Evolutionary conservation across 2,329 filamentous ascomycete species (phyloP).

Genomic region (Arthrobotrys sinensis): DNA sequence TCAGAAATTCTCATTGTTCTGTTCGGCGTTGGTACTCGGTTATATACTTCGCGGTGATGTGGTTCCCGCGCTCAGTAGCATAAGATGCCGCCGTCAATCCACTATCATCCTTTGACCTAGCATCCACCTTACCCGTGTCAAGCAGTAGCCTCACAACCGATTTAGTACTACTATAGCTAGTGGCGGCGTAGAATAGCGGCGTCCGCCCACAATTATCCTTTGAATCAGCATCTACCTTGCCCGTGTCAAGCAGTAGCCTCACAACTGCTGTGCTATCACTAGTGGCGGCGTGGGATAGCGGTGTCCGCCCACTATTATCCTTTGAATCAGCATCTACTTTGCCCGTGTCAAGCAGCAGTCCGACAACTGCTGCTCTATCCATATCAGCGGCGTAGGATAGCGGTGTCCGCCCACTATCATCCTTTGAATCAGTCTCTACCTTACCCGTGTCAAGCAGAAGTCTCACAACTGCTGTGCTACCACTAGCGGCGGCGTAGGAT

Average conservation of each 20-base stretch:
- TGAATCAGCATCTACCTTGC: not conserved
- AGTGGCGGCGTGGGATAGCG: not conserved
- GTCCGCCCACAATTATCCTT: not conserved
- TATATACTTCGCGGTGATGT: no score
- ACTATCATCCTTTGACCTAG: not conserved
- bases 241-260: not conserved
- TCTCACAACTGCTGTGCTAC: not conserved
- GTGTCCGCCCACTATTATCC: not conserved
- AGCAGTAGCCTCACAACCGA: not conserved
- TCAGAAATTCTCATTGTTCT: no score
- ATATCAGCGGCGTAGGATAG: not conserved
- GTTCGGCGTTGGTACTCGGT: no score
- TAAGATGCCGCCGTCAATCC: not conserved
- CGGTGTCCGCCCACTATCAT: not conserved
- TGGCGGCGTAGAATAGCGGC: conserved; percentile 1
- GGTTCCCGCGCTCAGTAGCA: not conserved
- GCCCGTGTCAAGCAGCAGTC: not conserved
- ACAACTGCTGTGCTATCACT: not conserved
- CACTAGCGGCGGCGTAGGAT: not conserved
- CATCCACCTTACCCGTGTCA: not conserved
- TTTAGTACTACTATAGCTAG: not conserved
- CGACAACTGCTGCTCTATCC: not conserved
- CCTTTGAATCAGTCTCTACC: not conserved
- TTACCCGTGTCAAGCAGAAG: not conserved
- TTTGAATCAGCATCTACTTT: not conserved